These are phyloP conservation scores for Monilinia fructigena DNA, from an alignment of 2,329 filamentous ascomycete species.

Conservation along the genomic window DNA sequence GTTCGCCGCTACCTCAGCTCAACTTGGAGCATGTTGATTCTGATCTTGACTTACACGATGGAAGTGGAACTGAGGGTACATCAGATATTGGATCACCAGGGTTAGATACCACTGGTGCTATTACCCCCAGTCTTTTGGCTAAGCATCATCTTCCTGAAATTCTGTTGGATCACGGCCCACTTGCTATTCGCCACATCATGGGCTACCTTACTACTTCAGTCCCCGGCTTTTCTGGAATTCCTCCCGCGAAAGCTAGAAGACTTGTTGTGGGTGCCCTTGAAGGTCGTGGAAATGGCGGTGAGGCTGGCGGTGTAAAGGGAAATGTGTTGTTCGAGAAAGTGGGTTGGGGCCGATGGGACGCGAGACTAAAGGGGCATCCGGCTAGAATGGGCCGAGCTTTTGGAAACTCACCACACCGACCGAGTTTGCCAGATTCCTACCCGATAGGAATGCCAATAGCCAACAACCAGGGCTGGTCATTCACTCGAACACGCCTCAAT, in stretches of 20 bases:
- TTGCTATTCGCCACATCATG: constrained; percentile 95
- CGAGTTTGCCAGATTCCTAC: constrained; percentile 46
- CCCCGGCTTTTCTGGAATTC: constrained; percentile 86
- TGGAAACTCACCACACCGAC: constrained; percentile 46
- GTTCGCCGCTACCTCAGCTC: constrained; percentile 38
- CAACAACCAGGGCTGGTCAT: constrained; percentile 46
- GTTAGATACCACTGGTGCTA: constrained; percentile 73
- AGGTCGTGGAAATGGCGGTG: constrained; percentile 60
- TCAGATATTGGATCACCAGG: constrained; percentile 38
- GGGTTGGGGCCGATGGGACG: constrained; percentile 96
- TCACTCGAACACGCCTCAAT: constrained; percentile 50
- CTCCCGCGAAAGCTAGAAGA: constrained; percentile 84
- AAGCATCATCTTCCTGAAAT: constrained; percentile 90
- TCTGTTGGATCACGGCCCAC: constrained; percentile 80
- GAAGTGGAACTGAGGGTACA: constrained; percentile 38
- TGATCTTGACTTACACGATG: constrained; percentile 77
- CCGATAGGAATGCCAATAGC: constrained; percentile 57
- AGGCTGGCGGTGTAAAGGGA: constrained; percentile 61
- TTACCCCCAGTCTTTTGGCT: constrained; percentile 81
- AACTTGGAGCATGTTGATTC: constrained; percentile 71
- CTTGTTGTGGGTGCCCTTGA: constrained; percentile 91
- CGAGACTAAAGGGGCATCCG: constrained; percentile 67
- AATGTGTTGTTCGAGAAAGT: constrained; percentile 91
- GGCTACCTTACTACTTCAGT: constrained; percentile 90
- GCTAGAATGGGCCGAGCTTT: constrained; percentile 43